Percentiles rank a stretch among this genome's conserved stretches.
phyloP scores from a whole-genome alignment of 495 filamentous ascomycete genomes.

The Hypoxylon perforatum region DNA sequence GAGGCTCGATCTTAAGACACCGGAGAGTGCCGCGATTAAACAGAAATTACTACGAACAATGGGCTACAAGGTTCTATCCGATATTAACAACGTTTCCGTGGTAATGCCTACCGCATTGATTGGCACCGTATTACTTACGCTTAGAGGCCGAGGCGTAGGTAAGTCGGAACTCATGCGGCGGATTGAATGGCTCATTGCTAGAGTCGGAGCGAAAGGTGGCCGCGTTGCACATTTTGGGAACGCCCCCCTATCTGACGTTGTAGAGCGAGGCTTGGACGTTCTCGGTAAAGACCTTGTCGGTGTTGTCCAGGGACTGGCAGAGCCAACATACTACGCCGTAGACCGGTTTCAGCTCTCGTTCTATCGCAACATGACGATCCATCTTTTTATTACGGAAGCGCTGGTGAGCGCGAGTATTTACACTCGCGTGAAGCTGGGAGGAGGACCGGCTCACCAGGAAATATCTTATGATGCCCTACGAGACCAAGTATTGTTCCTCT shows the following conservation, averaged over 20 bases:
- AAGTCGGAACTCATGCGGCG: constrained; percentile 84
- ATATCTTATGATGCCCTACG: constrained; percentile 77
- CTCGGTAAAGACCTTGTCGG: constrained; percentile 90
- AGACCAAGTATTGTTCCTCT: constrained; percentile 87
- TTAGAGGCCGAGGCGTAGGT: constrained; percentile 91
- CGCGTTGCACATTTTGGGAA: constrained; percentile 93
- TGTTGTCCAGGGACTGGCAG: constrained; percentile 77
- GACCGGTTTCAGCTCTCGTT: constrained; percentile 97
- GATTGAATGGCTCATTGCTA: constrained; percentile 87
- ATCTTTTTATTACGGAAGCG: constrained; percentile 93
- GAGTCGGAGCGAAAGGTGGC: constrained; percentile 86
- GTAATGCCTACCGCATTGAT: constrained; percentile 98
- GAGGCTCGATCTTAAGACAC: constrained; percentile 55
- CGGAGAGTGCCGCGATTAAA: constrained; percentile 56
- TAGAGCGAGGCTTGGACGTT: constrained; percentile 89
- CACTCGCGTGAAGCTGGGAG: constrained; percentile 86
- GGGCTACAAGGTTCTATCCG: constrained; percentile 89
- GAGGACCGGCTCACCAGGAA: constrained; percentile 80
- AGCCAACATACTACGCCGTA: constrained; percentile 91
- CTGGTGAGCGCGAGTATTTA: constrained; percentile 91
- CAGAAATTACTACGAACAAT: constrained; percentile 80
- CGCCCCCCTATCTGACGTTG: constrained; percentile 79
- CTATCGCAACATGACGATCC: constrained; percentile 99
- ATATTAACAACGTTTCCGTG: constrained; percentile 95
- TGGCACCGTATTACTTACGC: constrained; percentile 90